Base-by-base conservation (phyloP, 2,329 filamentous ascomycete genomes). In the Knoxdaviesia capensis region DNA sequence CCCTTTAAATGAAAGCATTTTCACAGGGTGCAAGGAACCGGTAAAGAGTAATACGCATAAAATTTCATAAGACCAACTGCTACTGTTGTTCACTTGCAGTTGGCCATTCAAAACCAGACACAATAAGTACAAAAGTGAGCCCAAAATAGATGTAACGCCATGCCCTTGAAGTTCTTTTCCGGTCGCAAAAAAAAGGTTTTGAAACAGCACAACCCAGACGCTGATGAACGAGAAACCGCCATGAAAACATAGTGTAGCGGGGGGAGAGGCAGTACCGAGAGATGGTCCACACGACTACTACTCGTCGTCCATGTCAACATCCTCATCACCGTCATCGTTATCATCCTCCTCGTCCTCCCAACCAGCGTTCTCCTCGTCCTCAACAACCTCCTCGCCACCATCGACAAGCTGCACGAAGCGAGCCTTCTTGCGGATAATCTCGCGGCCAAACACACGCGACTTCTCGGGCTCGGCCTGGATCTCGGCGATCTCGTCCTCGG, bases 401-500 rank as follows among this genome's bases (percentile, higher is more conserved):
- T 56, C 49, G 9, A 41, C 43, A 33, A 42, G 47, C 43, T 45
- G 41, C 34, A 45, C 40, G 6, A 48, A 33, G 43, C 44, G 47
- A 8, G 40, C 41, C 45, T 48, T 46, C 37, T 38, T 33, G 43
- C 42, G 45, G n/a, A 39, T 54, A 56, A 61, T 56, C 53, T 65
- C 61, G 33, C 55, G 57, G 44, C 64, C 60, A 50, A 66, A 66
- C 5, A 56, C 58, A 48, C 58, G 59, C 48, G 53, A 53, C 46
- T 55, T 53, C 48, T 52, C 50, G 46, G 54, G 54, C 46, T 58
- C 56, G 38, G 53, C 53, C 50, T 63, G 57, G 49, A 64, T 62
- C 57, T 69, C 68, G 34, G 54, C 55, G 36, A 60, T 59, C 54
- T 71, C 69, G 58, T 68, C 54, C 42, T 56, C 66, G 51, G 68